These are phyloP conservation scores for Paraconiothyrium brasiliense DNA, from an alignment of 2,329 filamentous ascomycete genomes.

Conservation along the genomic window DNA sequence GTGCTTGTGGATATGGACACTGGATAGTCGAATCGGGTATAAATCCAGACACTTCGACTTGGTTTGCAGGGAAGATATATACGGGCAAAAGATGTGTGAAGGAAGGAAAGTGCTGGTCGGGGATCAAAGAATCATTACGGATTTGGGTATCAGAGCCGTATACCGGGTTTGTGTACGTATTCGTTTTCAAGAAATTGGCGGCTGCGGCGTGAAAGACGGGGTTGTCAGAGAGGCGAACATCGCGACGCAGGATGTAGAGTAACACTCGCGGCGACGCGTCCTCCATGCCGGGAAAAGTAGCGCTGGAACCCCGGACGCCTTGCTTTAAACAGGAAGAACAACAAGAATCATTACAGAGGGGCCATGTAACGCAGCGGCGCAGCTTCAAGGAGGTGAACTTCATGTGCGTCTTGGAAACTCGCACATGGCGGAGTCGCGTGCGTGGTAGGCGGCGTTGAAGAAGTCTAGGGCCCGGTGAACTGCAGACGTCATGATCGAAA, in stretches of 20 bases:
- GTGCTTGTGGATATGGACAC: slow-evolving; percentile 72
- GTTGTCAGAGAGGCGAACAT: slow-evolving; percentile 78
- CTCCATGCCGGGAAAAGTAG: slow-evolving; percentile 32
- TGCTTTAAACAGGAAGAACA: slow-evolving; percentile 36
- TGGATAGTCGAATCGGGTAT: slow-evolving; percentile 57
- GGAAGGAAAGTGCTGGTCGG: slow-evolving; percentile 29
- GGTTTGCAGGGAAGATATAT: slow-evolving; percentile 73
- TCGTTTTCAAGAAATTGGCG: slow-evolving; percentile 27
- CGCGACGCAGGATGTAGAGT: slow-evolving; percentile 76
- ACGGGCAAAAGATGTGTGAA: slow-evolving; percentile 70
- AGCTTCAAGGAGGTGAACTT: slow-evolving; percentile 39
- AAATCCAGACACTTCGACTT: slow-evolving; percentile 80
- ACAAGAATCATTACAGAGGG: slow-evolving; percentile 36
- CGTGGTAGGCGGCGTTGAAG: slow-evolving; percentile 1
- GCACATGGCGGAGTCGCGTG: slow-evolving; percentile 14
- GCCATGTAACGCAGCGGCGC: slow-evolving; percentile 44
- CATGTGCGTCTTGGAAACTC: neutral
- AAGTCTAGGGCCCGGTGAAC: slow-evolving; percentile 22
- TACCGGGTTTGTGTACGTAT: slow-evolving; percentile 16
- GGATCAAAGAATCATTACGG: slow-evolving; percentile 48
- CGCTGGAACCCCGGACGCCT: slow-evolving; percentile 23
- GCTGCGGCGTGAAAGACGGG: slow-evolving; percentile 71
- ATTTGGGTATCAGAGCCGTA: slow-evolving; percentile 34
- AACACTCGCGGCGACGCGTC: slow-evolving; percentile 58
- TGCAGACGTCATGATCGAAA: slow-evolving; percentile 19